A percentile compares a stretch with the other conserved stretches of the same genome.
Conservation (phyloP, 148 eudicot species). For the Amaranthus hypochondriacus region DNA sequence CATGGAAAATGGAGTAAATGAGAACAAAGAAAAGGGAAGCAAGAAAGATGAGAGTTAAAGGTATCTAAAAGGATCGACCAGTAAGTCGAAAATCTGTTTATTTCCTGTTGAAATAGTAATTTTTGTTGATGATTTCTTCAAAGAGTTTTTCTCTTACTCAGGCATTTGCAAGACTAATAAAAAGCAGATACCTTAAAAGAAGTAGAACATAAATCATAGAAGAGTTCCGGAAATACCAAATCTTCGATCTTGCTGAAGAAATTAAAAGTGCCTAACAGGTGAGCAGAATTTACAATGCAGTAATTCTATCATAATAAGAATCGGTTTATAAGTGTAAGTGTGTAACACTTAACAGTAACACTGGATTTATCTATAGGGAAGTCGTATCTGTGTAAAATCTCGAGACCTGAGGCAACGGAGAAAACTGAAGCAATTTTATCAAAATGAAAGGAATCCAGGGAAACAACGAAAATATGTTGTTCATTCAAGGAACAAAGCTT, state of each 20-base stretch:
- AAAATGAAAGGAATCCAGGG: constrained; percentile 23
- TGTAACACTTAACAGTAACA: background rate
- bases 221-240: constrained; percentile 24
- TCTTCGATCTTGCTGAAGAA: constrained; percentile 32
- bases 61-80: constrained; percentile 22
- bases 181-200: constrained; percentile 22
- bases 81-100: constrained; percentile 17
- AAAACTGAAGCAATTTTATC: constrained; percentile 20
- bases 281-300: constrained; percentile 10
- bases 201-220: constrained; percentile 19
- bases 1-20: constrained; percentile 20
- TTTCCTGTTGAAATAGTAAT: background rate
- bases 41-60: constrained; percentile 22
- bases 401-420: constrained; percentile 24
- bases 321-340: background rate
- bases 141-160: background rate
- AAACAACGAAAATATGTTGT: constrained; percentile 12
- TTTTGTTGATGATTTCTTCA: background rate
- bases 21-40: constrained; percentile 12
- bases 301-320: background rate
- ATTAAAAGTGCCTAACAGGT: constrained; percentile 39
- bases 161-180: constrained; percentile 26
- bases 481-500: constrained; percentile 18
- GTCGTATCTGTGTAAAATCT: constrained; percentile 13
- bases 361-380: constrained; percentile 26